Base-by-base conservation (phyloP, 1,284 basidiomycete genomes). In the Tremellales sp. region DNA sequence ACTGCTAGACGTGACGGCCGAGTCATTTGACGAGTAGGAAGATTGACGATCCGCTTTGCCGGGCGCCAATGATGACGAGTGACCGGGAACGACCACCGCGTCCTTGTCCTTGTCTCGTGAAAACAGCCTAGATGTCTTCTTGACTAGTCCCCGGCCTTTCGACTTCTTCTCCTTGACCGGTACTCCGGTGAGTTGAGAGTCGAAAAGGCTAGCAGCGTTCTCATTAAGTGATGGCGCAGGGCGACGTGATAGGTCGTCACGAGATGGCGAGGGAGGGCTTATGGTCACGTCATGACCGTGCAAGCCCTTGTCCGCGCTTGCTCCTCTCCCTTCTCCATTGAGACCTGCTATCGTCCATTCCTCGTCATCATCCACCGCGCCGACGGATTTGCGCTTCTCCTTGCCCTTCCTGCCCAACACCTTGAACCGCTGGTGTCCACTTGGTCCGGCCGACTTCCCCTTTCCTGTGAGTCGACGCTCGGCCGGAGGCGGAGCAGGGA, bases 61-160 rank as follows among this genome's bases (percentile, higher is more conserved):
- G 10, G 62, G 54, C 19, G 52, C 40, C 11, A 62, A 42, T 13
- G 54, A 52, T 3, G 60, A 52, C 8, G 49, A 29, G 15, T 43
- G 50, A 23, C 8, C n/a, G n/a, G n/a, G n/a, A n/a, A n/a, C n/a
- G n/a, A n/a, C n/a, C n/a, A n/a, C 56, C 43, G 46, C 56, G 23
- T 61, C 60, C 29, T 43, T 53, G 22, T 48, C 49, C 37, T 48
- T 58, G 21, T 51, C 54, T 27, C 70, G 49, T 8, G 50, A 49
- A 42, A 73, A 73, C 40, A 73, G 47, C 23, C 63, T 58, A 15
- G 66, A 68, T 0, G 70, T 73, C 59, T 73, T 73, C 57, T 70
- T 70, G 2, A 62, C 70, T 26, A 73, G 45, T 11, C 57, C 48
- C 13, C 62, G 53, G 4, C 65, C 53, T 45, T 65, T 70, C 4